A percentile compares a stretch with the other conserved stretches of the same genome.
These are phyloP conservation scores for Boletus subcaerulescens DNA, from an alignment of 768 basidiomycete species.

Conservation along the genomic window DNA sequence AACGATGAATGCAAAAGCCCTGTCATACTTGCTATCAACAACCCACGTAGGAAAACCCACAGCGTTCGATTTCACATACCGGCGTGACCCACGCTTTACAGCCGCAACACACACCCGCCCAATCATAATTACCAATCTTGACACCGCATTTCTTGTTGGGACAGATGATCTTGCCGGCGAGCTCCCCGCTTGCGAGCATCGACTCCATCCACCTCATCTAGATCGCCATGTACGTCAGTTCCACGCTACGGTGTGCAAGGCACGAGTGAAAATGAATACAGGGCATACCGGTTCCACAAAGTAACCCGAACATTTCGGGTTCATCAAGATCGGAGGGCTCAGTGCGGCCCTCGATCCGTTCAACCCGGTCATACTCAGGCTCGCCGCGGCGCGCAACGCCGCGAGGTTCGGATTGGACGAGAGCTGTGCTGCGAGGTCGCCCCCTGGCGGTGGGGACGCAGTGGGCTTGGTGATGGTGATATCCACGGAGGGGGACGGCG, in stretches of 20 bases:
- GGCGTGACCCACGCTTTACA: constrained; percentile 93
- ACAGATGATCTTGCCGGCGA: constrained; percentile 88
- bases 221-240: background rate
- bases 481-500: background rate
- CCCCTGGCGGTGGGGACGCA: constrained; percentile 3
- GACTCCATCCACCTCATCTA: constrained; percentile 97
- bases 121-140: constrained; percentile 95
- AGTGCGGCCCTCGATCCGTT: constrained; percentile 13
- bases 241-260: too few relatives aligned
- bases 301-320: constrained; percentile 91
- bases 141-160: constrained; percentile 88
- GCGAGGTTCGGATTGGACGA: constrained; percentile 47
- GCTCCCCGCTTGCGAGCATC: constrained; percentile 66
- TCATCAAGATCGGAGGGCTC: constrained; percentile 67
- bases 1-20: constrained; percentile 65
- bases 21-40: background rate
- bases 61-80: constrained; percentile 35
- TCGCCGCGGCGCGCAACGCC: constrained; percentile 38
- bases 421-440: constrained; percentile 44
- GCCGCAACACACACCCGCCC: constrained; percentile 91
- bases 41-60: background rate
- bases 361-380: constrained; percentile 29
- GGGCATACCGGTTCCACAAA: constrained; percentile 83
- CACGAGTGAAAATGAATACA: background rate
- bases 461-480: background rate